These are phyloP conservation scores for Aphanomyces cochlioides DNA, from an alignment of 352 stramenopile genomes.

Conservation along the genomic window DNA sequence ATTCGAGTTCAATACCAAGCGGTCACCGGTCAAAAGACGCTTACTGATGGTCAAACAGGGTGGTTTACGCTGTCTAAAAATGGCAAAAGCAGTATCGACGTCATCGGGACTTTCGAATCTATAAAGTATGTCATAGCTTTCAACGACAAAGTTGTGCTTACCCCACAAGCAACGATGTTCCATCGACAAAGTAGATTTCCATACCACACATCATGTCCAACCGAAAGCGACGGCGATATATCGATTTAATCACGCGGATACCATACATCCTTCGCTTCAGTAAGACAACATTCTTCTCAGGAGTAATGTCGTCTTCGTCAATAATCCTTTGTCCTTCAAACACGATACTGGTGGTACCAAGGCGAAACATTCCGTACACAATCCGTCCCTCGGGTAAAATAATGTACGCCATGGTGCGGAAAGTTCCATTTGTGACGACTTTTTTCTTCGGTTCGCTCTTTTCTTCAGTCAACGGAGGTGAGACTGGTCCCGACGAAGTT, in stretches of 20 bases:
- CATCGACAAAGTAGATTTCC: conserved; percentile 84
- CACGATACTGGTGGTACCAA: conserved; percentile 65
- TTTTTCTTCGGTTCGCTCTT: conserved; percentile 13
- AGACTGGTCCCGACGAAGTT: not conserved
- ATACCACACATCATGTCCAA: conserved; percentile 67
- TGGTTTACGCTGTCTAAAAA: conserved; percentile 71
- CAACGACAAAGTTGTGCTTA: not conserved
- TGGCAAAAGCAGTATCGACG: conserved; percentile 74
- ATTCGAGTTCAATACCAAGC: conserved; percentile 75
- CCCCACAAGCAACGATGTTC: conserved; percentile 72
- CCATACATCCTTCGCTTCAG: conserved; percentile 73
- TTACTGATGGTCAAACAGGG: conserved; percentile 75
- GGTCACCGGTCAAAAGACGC: conserved; percentile 58
- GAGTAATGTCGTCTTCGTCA: conserved; percentile 40
- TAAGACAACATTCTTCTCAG: conserved; percentile 44
- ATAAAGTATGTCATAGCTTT: not conserved
- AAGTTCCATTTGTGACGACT: conserved; percentile 44
- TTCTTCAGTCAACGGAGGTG: conserved; percentile 4
- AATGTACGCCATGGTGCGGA: conserved; percentile 76
- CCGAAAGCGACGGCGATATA: conserved; percentile 71
- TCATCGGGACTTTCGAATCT: conserved; percentile 56
- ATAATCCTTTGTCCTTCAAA: conserved; percentile 73
- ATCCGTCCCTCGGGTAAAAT: conserved; percentile 66
- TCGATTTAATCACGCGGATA: conserved; percentile 72
- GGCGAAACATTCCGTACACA: conserved; percentile 67